Conservation (phyloP, 495 filamentous ascomycete genomes). For the Penicillium herquei region DNA sequence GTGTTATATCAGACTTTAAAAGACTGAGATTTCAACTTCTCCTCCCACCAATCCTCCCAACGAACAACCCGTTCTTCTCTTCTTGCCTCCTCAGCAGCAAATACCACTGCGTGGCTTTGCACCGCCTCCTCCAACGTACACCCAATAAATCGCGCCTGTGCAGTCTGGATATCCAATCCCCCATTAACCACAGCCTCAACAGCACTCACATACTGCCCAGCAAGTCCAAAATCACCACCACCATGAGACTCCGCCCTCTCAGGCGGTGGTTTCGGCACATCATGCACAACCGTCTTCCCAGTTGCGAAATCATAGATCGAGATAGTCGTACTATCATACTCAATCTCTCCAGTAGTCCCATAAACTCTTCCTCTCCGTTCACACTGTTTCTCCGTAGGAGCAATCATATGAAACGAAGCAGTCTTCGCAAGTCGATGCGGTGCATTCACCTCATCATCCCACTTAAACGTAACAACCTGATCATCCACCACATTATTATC, state of each 20-base stretch:
- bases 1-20: conserved; percentile 1
- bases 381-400: conserved; percentile 83
- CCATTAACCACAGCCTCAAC: conserved; percentile 75
- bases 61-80: conserved; percentile 63
- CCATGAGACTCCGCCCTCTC: conserved; percentile 60
- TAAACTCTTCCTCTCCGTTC: conserved; percentile 79
- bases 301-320: conserved; percentile 42
- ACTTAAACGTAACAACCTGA: conserved; percentile 80
- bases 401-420: conserved; percentile 91
- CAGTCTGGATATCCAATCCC: conserved; percentile 63
- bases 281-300: conserved; percentile 17
- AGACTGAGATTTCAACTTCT: conserved; percentile 31
- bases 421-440: conserved; percentile 66
- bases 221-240: conserved; percentile 83
- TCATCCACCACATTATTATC: conserved; percentile 91
- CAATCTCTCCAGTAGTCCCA: conserved; percentile 81
- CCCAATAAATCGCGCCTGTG: conserved; percentile 73
- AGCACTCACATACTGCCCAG: conserved; percentile 74
- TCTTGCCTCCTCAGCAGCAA: conserved; percentile 88
- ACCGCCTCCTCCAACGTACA: conserved; percentile 83
- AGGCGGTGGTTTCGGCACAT: conserved; percentile 35
- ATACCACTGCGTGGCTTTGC: conserved; percentile 88
- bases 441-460: conserved; percentile 55
- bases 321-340: conserved; percentile 58
- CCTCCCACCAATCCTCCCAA: conserved; percentile 80